phyloP scores from a whole-genome alignment of 75 land plant species.

The Adiantum capillusveneris region DNA sequence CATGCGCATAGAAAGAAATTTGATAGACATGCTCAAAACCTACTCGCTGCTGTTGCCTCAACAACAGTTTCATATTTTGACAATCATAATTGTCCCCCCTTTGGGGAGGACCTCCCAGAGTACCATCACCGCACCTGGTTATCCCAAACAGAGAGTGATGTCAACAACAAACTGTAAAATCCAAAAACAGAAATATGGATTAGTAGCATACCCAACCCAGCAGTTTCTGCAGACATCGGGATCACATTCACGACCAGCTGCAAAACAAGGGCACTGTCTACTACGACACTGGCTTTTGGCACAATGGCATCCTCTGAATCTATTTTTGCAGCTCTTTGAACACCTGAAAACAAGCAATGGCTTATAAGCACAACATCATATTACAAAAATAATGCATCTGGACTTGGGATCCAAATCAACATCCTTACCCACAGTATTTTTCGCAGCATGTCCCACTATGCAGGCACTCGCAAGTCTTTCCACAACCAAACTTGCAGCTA shows the following conservation, averaged over 20 bases:
- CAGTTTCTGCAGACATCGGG: conserved; percentile 99
- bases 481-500: conserved; percentile 75
- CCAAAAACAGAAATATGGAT: background rate
- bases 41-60: conserved; percentile 97
- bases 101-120: conserved; percentile 65
- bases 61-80: conserved; percentile 95
- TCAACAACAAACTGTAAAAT: conserved; percentile 4
- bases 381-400: too few species aligned
- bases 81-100: conserved; percentile 89
- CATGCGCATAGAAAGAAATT: too few species aligned
- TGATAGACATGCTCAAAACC: too few species aligned
- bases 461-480: conserved; percentile 79
- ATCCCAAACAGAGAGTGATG: conserved; percentile 3
- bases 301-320: conserved; percentile 98
- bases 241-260: conserved; percentile 98
- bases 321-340: conserved; percentile 91
- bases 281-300: conserved; percentile 98
- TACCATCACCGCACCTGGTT: conserved; percentile 95
- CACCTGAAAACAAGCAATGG: too few species aligned
- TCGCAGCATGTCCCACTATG: conserved; percentile 95
- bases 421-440: conserved; percentile 94
- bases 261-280: conserved; percentile 98
- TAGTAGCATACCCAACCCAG: conserved; percentile 76
- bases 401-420: too few species aligned
- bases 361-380: too few species aligned